Base-by-base conservation (phyloP, 2,329 filamentous ascomycete species). In the Fusarium incarnatum region DNA sequence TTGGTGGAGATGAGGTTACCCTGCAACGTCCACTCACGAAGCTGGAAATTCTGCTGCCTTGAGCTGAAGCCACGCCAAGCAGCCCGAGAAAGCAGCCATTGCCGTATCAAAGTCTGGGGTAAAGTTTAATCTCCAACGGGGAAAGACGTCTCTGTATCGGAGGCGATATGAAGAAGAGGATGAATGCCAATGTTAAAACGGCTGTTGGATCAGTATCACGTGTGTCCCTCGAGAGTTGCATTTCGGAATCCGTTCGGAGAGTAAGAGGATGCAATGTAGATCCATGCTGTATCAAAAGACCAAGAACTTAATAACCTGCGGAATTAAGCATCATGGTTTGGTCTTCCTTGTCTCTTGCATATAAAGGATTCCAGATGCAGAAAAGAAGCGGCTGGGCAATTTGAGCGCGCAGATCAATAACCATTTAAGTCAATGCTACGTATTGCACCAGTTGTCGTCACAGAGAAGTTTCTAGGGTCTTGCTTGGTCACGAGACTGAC, bases 41-140 rank as follows among this genome's bases (percentile, higher is more conserved):
- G 25, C 46, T 57, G 60, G 56, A 34, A 71, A 71, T 71, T 63
- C 68, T 72, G 68, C 50, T 71, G 68, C 68, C 68, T 71, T 71
- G 60, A 47, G 64, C 64, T 68, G 53, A 66, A 53, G 28, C 30
- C 45, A 50, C 25, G 47, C 47, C 56, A 65, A 59, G 55, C 28
- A 54, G 60, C 60, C 57, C 30, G 18, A 16, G 15, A 49, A 40
- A 28, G 42, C 16, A 49, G 46, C 16, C 50, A 56, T 37, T 27
- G 20, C 45, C 12, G 27, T 45, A 32, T 25, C n/a, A 12, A 27
- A 37, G 30, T 40, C 40, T 30, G 56, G 60, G 44, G 60, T 44
- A 28, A 22, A 12, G 20, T 46, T 34, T 46, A 20, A 15, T 23
- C 23, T 30, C 30, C 20, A 49, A 45, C 16, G 22, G 41, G 10